Base-by-base conservation (phyloP, 2,329 filamentous ascomycete genomes). In the Pseudogymnoascus sp. region DNA sequence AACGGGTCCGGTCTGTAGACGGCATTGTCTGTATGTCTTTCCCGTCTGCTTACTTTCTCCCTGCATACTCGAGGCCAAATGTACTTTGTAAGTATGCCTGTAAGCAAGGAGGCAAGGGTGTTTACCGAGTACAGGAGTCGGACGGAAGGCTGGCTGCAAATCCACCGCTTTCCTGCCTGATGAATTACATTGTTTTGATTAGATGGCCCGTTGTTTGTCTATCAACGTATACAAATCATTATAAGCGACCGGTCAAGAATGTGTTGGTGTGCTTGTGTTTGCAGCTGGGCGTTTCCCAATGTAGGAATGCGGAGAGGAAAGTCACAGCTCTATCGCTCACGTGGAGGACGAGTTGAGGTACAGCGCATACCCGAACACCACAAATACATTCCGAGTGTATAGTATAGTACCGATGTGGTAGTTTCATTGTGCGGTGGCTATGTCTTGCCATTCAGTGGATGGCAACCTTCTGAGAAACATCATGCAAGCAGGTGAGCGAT, bases 281-380 rank as follows among this genome's bases (percentile, higher is more conserved):
- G 50, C 50, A 56, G 25, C 50, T 56, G 50, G 50, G 50, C 50
- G n/a, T 56, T 56, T 56, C 50, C 50, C 28, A 56, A 56, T 56
- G 50, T 10, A 56, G 50, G 50, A 56, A 56, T 56, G 50, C 50
- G 50, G 18, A 25, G 3, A 34, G n/a, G 25, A 34, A 11, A n/a
- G n/a, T 56, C 50, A 34, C 50, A 34, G 50, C 50, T 56, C 50
- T 34, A 56, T 56, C 34, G 28, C n/a, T 56, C 50, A 56, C 50
- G 50, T 56, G 50, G 50, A 34, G 50, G 50, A 34, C n/a, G 50
- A 56, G n/a, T 56, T 34, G 50, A 34, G 50, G n/a, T n/a, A 56
- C 50, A 34, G 28, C 50, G 28, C 50, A 5, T 56, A 34, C 16
- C 28, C 50, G 16, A 12, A 12, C 28, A 56, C 28, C 50, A 34